Evolutionary conservation across 73 alveolate species (phyloP).

Genomic region (Paramecium tetraurelia): DNA sequence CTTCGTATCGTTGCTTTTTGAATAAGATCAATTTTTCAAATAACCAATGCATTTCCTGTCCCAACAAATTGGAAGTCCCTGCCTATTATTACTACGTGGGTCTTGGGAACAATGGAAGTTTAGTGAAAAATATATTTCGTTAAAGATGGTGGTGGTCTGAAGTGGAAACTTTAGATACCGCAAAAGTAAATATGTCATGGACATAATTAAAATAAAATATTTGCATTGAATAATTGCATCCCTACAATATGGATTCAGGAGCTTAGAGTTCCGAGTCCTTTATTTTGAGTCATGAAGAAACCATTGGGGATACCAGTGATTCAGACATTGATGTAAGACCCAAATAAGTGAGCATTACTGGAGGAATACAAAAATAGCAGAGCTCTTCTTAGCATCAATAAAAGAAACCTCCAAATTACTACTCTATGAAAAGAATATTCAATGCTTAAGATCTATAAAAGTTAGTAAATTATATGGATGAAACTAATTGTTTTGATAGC

Average conservation of each 20-base stretch:
- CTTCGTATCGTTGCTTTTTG: conserved; percentile 45
- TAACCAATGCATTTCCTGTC: conserved; percentile 1
- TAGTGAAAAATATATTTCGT: conserved; percentile 70
- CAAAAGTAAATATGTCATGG: conserved; percentile 48
- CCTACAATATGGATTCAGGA: not conserved
- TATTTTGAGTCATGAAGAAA: not conserved
- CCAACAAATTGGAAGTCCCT: conserved; percentile 36
- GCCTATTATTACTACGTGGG: conserved; percentile 79
- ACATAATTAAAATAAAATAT: conserved; percentile 34
- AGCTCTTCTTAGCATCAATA: not conserved
- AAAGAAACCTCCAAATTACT: not conserved
- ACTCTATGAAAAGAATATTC: not conserved
- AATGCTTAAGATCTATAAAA: not conserved
- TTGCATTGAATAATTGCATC: not conserved
- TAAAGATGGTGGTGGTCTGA: conserved; percentile 86
- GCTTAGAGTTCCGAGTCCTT: conserved; percentile 12
- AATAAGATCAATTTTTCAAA: conserved; percentile 43
- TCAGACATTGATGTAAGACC: conserved; percentile 41
- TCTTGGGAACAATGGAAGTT: conserved; percentile 76
- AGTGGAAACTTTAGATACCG: conserved; percentile 60
- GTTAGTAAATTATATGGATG: conserved; percentile 5
- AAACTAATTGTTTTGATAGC: not conserved
- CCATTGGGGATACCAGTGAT: conserved; percentile 47
- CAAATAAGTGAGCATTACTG: not conserved
- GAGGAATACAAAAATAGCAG: not conserved